phyloP scores from a whole-genome alignment of 208 protist genomes.

The Trypanosoma conorhini region DNA sequence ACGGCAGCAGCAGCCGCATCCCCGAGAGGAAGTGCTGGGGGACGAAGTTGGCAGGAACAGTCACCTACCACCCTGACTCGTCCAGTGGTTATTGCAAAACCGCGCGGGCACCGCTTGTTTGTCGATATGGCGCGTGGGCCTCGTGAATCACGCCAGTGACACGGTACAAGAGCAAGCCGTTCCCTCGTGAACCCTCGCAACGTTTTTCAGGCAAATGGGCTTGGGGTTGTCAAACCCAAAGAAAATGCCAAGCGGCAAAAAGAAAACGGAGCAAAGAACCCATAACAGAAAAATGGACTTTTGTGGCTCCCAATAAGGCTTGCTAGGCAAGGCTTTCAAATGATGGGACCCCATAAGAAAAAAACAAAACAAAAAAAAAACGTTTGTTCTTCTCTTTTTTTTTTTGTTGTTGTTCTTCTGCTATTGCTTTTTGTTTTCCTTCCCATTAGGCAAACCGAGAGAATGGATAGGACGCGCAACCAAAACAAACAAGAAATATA shows the following conservation, averaged over 20 bases:
- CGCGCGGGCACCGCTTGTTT: constrained; percentile 22
- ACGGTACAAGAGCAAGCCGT: not conserved
- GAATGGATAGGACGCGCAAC: not conserved
- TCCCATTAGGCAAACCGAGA: not conserved
- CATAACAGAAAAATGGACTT: not conserved
- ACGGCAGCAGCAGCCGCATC: not conserved
- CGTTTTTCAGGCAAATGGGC: not conserved
- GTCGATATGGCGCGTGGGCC: constrained; percentile 17
- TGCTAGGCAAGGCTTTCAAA: no score
- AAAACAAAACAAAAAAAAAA: not conserved
- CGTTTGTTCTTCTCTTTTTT: not conserved
- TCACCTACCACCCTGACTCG: not conserved
- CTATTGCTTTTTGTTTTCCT: not conserved
- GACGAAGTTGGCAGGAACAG: not conserved
- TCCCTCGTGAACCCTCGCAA: not conserved
- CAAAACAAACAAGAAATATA: not conserved
- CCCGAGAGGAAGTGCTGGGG: not conserved
- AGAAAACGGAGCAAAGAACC: not conserved
- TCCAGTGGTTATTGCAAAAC: constrained; percentile 4
- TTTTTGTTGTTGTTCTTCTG: not conserved
- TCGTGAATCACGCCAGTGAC: not conserved
- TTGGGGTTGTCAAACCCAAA: not conserved
- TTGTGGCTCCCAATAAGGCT: no score
- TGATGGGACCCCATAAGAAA: no score
- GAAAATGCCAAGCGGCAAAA: not conserved